A percentile compares a stretch with the other conserved stretches of the same genome.
phyloP scores from a whole-genome alignment of 2,329 filamentous ascomycete species.

The Hymenoscyphus albidus region DNA sequence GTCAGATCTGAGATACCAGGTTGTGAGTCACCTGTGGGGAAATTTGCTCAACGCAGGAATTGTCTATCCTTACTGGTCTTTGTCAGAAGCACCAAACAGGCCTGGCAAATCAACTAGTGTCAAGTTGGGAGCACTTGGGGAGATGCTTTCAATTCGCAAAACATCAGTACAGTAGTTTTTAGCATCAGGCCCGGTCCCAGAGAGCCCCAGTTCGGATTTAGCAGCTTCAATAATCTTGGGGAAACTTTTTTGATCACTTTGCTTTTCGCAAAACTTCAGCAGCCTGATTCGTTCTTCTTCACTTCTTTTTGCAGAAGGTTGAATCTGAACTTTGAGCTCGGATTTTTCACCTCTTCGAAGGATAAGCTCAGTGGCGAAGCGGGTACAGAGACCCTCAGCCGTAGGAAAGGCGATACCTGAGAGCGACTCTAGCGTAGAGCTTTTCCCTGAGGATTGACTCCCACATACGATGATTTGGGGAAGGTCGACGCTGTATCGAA shows the following conservation, averaged over 20 bases:
- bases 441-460: neutral
- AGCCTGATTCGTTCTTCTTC: neutral
- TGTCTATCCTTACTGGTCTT: neutral
- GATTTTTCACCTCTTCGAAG: neutral
- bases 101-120: conserved; percentile 31
- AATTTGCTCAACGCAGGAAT: neutral
- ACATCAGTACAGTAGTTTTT: conserved; percentile 27
- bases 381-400: conserved; percentile 18
- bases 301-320: neutral
- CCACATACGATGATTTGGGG: neutral
- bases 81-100: conserved; percentile 34
- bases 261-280: neutral
- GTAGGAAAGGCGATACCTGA: conserved; percentile 39
- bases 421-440: conserved; percentile 34
- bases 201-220: neutral
- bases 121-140: conserved; percentile 16
- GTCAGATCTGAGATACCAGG: neutral
- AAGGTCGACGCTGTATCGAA: neutral
- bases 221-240: neutral
- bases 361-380: neutral
- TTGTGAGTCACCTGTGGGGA: neutral
- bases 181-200: conserved; percentile 24
- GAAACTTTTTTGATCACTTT: neutral
- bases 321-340: neutral
- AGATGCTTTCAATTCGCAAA: conserved; percentile 16